Conservation (phyloP, 192 early-diverging fungal species). For the Podila verticillata region DNA sequence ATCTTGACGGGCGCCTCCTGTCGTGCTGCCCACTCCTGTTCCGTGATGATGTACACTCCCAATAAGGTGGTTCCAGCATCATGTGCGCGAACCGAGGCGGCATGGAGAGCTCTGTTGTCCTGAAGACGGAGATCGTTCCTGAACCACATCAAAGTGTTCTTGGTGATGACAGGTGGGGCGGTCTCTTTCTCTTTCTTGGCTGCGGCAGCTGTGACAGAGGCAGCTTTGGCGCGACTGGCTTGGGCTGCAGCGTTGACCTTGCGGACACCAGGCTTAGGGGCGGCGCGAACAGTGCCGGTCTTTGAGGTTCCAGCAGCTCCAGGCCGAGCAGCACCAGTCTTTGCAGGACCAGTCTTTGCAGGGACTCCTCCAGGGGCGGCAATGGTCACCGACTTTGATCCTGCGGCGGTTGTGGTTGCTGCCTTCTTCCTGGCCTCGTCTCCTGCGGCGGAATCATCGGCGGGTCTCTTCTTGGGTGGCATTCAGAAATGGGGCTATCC, state of each 20-base stretch:
- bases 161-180: constrained; percentile 27
- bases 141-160: constrained; percentile 61
- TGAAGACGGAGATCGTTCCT: constrained; percentile 57
- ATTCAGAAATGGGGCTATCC: constrained; percentile 7
- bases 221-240: constrained; percentile 16
- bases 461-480: constrained; percentile 54
- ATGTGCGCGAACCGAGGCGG: constrained; percentile 26
- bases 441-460: constrained; percentile 20
- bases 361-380: constrained; percentile 15
- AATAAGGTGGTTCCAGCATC: constrained; percentile 28
- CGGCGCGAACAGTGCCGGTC: constrained; percentile 34
- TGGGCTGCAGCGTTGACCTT: constrained; percentile 31
- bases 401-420: constrained; percentile 6
- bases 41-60: constrained; percentile 63
- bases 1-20: constrained; percentile 62
- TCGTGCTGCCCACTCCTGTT: constrained; percentile 62
- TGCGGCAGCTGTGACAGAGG: background rate
- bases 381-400: constrained; percentile 27
- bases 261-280: constrained; percentile 42
- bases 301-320: constrained; percentile 21
- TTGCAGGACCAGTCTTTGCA: background rate
- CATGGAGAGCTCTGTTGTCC: constrained; percentile 54
- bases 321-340: background rate
- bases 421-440: constrained; percentile 24
- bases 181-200: constrained; percentile 49